Percentiles rank a stretch among this genome's conserved stretches.
These are phyloP conservation scores for Pleomassaria siparia DNA, from an alignment of 2,329 filamentous ascomycete genomes.

Conservation along the genomic window DNA sequence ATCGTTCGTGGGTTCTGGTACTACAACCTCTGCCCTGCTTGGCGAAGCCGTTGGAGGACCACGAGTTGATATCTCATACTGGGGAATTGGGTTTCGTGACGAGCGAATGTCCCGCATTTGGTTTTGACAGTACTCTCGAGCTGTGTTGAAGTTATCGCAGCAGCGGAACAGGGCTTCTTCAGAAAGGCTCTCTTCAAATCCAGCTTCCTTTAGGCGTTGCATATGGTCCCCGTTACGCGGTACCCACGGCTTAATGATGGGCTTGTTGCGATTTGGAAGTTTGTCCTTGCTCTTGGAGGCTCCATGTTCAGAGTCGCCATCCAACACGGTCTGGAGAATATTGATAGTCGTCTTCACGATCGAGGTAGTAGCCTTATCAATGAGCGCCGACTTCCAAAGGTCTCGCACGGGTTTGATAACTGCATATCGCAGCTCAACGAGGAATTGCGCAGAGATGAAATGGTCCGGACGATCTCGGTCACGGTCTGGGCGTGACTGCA, in stretches of 20 bases:
- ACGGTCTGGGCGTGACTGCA: slow-evolving; percentile 55
- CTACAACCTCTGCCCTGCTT: slow-evolving; percentile 36
- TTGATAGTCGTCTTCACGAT: slow-evolving; percentile 80
- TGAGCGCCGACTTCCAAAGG: slow-evolving; percentile 82
- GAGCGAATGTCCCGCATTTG: slow-evolving; percentile 61
- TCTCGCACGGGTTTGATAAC: slow-evolving; percentile 74
- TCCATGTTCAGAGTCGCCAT: slow-evolving; percentile 72
- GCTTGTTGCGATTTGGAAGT: slow-evolving; percentile 50
- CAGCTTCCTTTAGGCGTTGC: slow-evolving; percentile 49
- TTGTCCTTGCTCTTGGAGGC: slow-evolving; percentile 66
- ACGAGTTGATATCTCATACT: slow-evolving; percentile 41
- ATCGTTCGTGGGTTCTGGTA: slow-evolving; percentile 32
- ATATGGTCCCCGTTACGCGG: slow-evolving; percentile 50
- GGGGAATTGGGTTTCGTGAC: slow-evolving; percentile 67
- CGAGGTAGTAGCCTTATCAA: slow-evolving; percentile 76
- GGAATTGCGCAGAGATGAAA: slow-evolving; percentile 71
- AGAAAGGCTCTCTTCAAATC: slow-evolving; percentile 63
- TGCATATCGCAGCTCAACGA: slow-evolving; percentile 81
- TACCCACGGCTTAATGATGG: slow-evolving; percentile 55
- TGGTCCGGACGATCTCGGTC: slow-evolving; percentile 60
- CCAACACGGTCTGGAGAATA: slow-evolving; percentile 76
- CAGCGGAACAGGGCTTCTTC: slow-evolving; percentile 82
- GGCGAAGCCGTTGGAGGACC: slow-evolving; percentile 32
- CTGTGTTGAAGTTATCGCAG: slow-evolving; percentile 62
- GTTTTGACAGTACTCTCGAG: slow-evolving; percentile 74